A percentile compares a stretch with the other conserved stretches of the same genome.
Evolutionary conservation across 495 filamentous ascomycete species (phyloP).

Genomic region (Neurospora tetrasperma): DNA sequence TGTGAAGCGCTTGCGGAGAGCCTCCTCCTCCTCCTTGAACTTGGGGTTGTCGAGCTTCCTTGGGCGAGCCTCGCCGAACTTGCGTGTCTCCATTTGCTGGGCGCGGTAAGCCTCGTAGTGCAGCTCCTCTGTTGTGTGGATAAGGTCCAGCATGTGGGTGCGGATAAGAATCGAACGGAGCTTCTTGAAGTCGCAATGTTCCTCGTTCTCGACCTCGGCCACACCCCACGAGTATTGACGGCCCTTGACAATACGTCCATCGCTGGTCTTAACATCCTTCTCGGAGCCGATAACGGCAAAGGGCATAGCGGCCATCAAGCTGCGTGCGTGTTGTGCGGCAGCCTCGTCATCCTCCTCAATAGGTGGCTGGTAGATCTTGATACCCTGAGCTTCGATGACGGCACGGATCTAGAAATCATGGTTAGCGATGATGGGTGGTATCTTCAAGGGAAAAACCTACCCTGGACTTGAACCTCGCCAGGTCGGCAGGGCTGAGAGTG

Average conservation of each 20-base stretch:
- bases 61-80: conserved; percentile 94
- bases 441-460: conserved; percentile 36
- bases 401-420: conserved; percentile 59
- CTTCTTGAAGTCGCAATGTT: conserved; percentile 99
- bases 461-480: conserved; percentile 86
- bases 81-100: conserved; percentile 98
- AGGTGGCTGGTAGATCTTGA: conserved; percentile 98
- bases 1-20: conserved; percentile 94
- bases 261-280: conserved; percentile 95
- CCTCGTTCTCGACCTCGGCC: conserved; percentile 98
- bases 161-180: conserved; percentile 96
- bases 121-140: conserved; percentile 97
- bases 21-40: conserved; percentile 99
- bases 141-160: conserved; percentile 99
- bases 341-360: conserved; percentile 97
- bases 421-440: not conserved
- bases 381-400: conserved; percentile 94
- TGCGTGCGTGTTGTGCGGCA: conserved; percentile 85
- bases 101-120: conserved; percentile 99
- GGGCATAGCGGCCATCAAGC: conserved; percentile 92
- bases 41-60: conserved; percentile 99
- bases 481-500: conserved; percentile 84
- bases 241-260: conserved; percentile 93
- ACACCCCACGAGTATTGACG: conserved; percentile 99
- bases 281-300: conserved; percentile 98